These are phyloP conservation scores for Hymenoscyphus linearis DNA, from an alignment of 2,329 filamentous ascomycete species.

Conservation along the genomic window DNA sequence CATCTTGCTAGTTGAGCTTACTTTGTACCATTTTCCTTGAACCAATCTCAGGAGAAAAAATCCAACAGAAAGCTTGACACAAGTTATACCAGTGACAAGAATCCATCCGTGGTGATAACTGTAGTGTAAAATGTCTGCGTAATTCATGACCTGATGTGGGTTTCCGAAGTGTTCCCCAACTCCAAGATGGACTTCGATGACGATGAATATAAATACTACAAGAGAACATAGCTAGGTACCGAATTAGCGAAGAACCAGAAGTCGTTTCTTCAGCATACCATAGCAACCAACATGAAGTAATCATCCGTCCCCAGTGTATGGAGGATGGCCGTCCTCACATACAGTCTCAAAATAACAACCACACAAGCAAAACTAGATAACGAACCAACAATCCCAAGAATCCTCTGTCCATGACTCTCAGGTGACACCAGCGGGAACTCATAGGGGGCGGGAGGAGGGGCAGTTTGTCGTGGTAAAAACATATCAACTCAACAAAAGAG, in stretches of 20 bases:
- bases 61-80: slow-evolving; percentile 22
- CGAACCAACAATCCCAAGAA: slow-evolving; percentile 35
- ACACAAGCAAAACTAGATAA: slow-evolving; percentile 35
- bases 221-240: slow-evolving; percentile 14
- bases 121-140: slow-evolving; percentile 33
- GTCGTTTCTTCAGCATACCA: slow-evolving; percentile 28
- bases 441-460: neutral
- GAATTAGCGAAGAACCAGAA: neutral
- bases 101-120: slow-evolving; percentile 39
- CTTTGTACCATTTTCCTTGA: slow-evolving; percentile 35
- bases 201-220: slow-evolving; percentile 34
- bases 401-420: slow-evolving; percentile 33
- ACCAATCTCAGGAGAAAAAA: slow-evolving; percentile 26
- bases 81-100: slow-evolving; percentile 38
- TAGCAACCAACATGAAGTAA: slow-evolving; percentile 35
- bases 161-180: slow-evolving; percentile 39
- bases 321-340: slow-evolving; percentile 40
- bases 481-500: slow-evolving; percentile 6
- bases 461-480: slow-evolving; percentile 11
- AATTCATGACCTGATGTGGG: slow-evolving; percentile 22
- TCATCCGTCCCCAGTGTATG: slow-evolving; percentile 44
- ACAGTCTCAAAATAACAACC: slow-evolving; percentile 36
- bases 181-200: slow-evolving; percentile 38
- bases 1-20: slow-evolving; percentile 35
- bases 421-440: slow-evolving; percentile 12